Evolutionary conservation across 805 yeast species (phyloP), one percentile per base, ranked within the genome.

Genomic region (Candida lessepsii): DNA sequence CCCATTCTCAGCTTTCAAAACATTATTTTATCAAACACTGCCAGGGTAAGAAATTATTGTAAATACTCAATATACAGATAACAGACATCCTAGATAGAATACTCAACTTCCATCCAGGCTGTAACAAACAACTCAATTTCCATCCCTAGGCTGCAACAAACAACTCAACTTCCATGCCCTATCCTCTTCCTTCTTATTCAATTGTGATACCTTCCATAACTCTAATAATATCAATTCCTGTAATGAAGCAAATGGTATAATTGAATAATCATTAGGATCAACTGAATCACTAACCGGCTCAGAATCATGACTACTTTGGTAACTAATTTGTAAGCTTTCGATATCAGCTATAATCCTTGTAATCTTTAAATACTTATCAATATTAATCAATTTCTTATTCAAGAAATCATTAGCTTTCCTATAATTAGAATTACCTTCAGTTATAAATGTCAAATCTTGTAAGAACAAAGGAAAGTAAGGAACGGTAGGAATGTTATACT

Each of bases 361-460:
- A 35, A 81, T 74, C 54, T 80, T 82, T 59, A 73, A 70, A 53
- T 81, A 82, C 56, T 86, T 86, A 56, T 83, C 93, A 47, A 85
- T 76, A 53, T 86, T 84, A 52, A 86, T 77, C 47, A 83, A 65
- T 50, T 76, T 76, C 52, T 76, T 78, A 46, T 71, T 71, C 51
- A 78, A 64, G 51, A 77, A 76, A 5, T 67, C 74, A 45, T 79
- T 76, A 4, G 83, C 80, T 45, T 70, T 76, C 55, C 90, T 69
- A 56, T 67, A 80, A 50, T 78, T 81, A 28, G 83, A 73, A 54
- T 85, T 85, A n/a, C 93, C 91, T 50, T 86, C 95, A 37, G 80
- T 75, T n/a, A 84, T 78, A 62, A 85, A 84, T 0, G 90, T 84
- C 51, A 86, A 67, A 60, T 86, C 95, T 60, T 83, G 93, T 32